phyloP scores from a whole-genome alignment of 2,329 filamentous ascomycete species.

The Colletotrichum sp. region DNA sequence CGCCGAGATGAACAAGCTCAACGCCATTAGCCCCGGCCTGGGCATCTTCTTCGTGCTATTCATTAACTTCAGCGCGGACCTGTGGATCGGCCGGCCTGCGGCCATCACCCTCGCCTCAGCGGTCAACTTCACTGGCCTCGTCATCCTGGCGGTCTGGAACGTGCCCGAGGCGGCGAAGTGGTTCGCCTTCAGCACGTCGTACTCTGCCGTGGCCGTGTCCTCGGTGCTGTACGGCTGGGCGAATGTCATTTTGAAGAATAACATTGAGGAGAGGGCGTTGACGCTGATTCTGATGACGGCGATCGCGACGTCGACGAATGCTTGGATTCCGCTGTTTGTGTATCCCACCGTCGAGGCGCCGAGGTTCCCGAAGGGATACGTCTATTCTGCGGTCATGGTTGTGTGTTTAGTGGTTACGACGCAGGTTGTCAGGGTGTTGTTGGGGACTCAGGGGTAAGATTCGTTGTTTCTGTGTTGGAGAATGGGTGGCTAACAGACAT shows the following conservation, averaged over 20 bases:
- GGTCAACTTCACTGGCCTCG: conserved; percentile 57
- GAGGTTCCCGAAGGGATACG: conserved; percentile 45
- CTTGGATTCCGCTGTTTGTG: conserved; percentile 58
- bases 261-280: conserved; percentile 51
- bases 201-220: conserved; percentile 55
- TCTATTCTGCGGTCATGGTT: conserved; percentile 38
- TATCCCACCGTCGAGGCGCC: conserved; percentile 52
- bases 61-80: conserved; percentile 60
- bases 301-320: conserved; percentile 59
- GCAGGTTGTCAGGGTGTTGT: conserved; percentile 25
- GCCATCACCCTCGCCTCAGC: conserved; percentile 56
- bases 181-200: conserved; percentile 56
- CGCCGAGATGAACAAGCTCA: conserved; percentile 54
- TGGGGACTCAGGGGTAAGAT: background rate
- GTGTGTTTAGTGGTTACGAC: conserved; percentile 32
- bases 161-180: conserved; percentile 59
- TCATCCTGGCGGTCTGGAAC: conserved; percentile 59
- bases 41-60: conserved; percentile 62
- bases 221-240: conserved; percentile 62
- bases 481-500: background rate
- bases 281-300: conserved; percentile 56
- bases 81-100: conserved; percentile 57
- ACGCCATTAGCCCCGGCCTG: conserved; percentile 55
- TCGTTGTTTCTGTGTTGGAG: too few species aligned
- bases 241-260: conserved; percentile 52